Conservation (phyloP, 805 yeast genomes). For the Scheffersomyces stipitis region DNA sequence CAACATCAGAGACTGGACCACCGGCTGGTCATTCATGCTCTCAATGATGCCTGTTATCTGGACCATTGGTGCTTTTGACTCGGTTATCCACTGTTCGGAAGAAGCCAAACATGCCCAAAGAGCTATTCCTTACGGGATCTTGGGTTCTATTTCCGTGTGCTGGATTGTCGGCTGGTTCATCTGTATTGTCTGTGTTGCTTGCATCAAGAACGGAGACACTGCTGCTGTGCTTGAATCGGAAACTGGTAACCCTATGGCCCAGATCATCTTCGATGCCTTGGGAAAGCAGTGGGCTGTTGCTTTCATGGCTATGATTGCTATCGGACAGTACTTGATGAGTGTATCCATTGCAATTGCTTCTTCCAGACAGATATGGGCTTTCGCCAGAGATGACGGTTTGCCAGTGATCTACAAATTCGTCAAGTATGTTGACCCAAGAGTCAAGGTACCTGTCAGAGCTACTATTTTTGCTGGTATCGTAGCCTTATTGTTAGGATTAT, state of each 20-base stretch:
- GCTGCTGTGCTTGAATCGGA: conserved; percentile 40
- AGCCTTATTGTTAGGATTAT: conserved; percentile 52
- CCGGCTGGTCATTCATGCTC: conserved; percentile 58
- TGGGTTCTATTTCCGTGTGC: conserved; percentile 57
- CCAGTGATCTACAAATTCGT: conserved; percentile 56
- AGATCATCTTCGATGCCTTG: conserved; percentile 58
- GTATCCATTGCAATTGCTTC: conserved; percentile 60
- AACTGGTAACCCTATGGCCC: conserved; percentile 66
- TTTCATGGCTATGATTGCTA: conserved; percentile 55
- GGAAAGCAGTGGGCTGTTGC: conserved; percentile 68
- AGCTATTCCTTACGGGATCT: conserved; percentile 66
- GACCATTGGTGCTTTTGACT: conserved; percentile 75
- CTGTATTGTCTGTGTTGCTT: conserved; percentile 53
- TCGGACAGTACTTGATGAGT: conserved; percentile 68
- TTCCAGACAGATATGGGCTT: conserved; percentile 73
- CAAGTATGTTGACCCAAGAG: conserved; percentile 54
- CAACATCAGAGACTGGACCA: conserved; percentile 55
- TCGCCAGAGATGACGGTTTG: conserved; percentile 74
- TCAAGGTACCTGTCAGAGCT: conserved; percentile 67
- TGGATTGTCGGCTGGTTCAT: conserved; percentile 59
- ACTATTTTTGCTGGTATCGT: conserved; percentile 53
- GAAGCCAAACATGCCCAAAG: conserved; percentile 63
- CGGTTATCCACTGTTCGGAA: conserved; percentile 72
- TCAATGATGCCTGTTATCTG: conserved; percentile 68
- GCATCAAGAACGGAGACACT: conserved; percentile 49